Evolutionary conservation across 108 stramenopile genomes (phyloP).

Genomic region (Fragilaria radians): DNA sequence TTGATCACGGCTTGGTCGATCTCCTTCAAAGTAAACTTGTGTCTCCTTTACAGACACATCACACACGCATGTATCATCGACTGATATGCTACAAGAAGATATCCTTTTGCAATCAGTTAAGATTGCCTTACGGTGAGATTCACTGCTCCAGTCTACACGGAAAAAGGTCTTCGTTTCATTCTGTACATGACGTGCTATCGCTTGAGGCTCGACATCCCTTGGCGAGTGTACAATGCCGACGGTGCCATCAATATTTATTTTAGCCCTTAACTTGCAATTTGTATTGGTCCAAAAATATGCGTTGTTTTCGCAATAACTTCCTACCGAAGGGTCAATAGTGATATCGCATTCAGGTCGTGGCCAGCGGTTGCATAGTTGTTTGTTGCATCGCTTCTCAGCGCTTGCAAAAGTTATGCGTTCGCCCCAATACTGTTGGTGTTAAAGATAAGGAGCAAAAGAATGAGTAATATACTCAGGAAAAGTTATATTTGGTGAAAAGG

Average conservation of each 20-base stretch:
- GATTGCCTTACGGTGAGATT: background rate
- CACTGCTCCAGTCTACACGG: constrained; percentile 14
- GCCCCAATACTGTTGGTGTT: constrained; percentile 12
- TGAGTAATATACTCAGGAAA: too few relatives aligned
- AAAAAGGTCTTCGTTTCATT: too few relatives aligned
- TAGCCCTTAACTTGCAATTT: constrained; percentile 34
- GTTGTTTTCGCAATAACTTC: too few relatives aligned
- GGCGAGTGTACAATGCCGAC: too few relatives aligned
- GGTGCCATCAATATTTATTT: too few relatives aligned
- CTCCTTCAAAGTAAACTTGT: background rate
- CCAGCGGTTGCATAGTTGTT: too few relatives aligned
- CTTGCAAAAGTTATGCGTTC: constrained; percentile 3
- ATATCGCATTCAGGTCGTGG: too few relatives aligned
- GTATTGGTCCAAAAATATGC: constrained; percentile 38
- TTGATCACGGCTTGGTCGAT: background rate
- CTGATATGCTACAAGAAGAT: background rate
- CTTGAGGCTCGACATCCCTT: constrained; percentile 6
- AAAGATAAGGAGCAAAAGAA: too few relatives aligned
- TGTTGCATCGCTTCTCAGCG: constrained; percentile 2
- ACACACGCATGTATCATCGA: constrained; percentile 13
- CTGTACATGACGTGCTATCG: too few relatives aligned
- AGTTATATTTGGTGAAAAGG: too few relatives aligned
- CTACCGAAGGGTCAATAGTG: too few relatives aligned
- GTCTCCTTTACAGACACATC: background rate
- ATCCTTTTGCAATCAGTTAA: background rate